Percentiles rank a stretch among this genome's conserved stretches.
These are phyloP conservation scores for Moniliella sp. DNA, from an alignment of 1,284 basidiomycete genomes.

Conservation along the genomic window DNA sequence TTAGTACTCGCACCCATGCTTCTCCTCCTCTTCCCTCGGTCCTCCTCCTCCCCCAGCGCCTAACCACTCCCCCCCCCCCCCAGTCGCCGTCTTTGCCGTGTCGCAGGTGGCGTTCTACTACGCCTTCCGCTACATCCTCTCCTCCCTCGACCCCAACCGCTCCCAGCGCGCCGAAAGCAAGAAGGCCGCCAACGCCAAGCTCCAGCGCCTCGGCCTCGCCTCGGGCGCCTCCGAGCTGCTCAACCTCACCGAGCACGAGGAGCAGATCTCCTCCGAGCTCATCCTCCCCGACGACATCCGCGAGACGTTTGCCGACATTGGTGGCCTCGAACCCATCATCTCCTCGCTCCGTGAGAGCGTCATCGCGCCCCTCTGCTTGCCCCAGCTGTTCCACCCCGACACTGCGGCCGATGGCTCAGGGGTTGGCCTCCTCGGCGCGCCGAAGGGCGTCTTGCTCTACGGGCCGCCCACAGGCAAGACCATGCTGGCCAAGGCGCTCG, in stretches of 20 bases:
- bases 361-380: slow-evolving; percentile 82
- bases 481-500: slow-evolving; percentile 36
- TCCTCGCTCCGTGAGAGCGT: slow-evolving; percentile 76
- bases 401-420: no score
- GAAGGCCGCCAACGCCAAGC: slow-evolving; percentile 25
- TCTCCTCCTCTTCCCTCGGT: not conserved
- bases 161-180: slow-evolving; percentile 29
- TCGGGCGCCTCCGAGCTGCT: slow-evolving; percentile 4
- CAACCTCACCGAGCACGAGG: slow-evolving; percentile 29
- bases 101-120: slow-evolving; percentile 35
- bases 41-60: not conserved
- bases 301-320: slow-evolving; percentile 46
- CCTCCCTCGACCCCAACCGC: slow-evolving; percentile 32
- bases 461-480: slow-evolving; percentile 37
- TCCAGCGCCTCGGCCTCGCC: slow-evolving; percentile 23
- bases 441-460: slow-evolving; percentile 39
- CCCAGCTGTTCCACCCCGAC: slow-evolving; percentile 55
- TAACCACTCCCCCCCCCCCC: not conserved
- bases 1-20: not conserved
- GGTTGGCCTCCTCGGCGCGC: slow-evolving; percentile 42
- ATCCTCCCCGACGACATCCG: slow-evolving; percentile 39
- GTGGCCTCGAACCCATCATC: slow-evolving; percentile 84
- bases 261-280: slow-evolving; percentile 41
- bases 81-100: slow-evolving; percentile 20
- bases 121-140: slow-evolving; percentile 35